Conservation (phyloP, 176 grass and related monocot species). For the Chloris gayana region DNA sequence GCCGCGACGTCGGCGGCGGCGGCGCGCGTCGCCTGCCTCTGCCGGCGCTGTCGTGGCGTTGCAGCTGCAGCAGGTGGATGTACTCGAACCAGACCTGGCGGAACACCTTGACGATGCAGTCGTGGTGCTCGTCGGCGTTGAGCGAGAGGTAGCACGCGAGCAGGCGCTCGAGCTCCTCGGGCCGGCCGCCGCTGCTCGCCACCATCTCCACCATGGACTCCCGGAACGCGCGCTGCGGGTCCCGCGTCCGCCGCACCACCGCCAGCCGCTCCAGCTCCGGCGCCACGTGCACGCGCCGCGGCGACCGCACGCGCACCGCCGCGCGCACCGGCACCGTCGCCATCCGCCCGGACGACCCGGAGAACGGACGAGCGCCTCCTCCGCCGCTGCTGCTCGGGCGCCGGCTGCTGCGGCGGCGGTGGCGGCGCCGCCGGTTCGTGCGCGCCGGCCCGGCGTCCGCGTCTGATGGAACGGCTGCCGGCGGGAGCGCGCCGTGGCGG, state of each 20-base stretch:
- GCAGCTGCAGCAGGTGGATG: constrained; percentile 36
- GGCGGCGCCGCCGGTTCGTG: not conserved
- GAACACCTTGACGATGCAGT: constrained; percentile 86
- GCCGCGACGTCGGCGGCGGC: not conserved
- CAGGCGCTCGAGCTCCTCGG: constrained; percentile 79
- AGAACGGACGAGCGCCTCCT: constrained; percentile 49
- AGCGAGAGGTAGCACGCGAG: constrained; percentile 85
- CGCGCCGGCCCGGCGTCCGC: not conserved
- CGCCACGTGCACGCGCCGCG: constrained; percentile 10
- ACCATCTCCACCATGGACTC: constrained; percentile 94
- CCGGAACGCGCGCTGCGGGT: constrained; percentile 76
- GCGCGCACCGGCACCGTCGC: constrained; percentile 16
- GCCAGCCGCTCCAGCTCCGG: constrained; percentile 55
- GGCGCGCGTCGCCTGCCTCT: too few species aligned
- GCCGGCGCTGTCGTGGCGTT: not conserved
- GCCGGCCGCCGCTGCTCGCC: constrained; percentile 41
- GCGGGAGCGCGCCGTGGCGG: not conserved
- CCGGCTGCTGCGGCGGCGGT: constrained; percentile 6
- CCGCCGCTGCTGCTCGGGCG: constrained; percentile 8
- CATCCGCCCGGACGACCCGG: not conserved
- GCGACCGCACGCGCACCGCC: constrained; percentile 39
- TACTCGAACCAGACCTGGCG: constrained; percentile 73
- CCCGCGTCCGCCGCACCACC: constrained; percentile 72
- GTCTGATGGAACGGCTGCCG: constrained; percentile 17
- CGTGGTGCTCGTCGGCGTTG: constrained; percentile 86